Evolutionary conservation across 2,329 filamentous ascomycete genomes (phyloP), one percentile per base, ranked within the genome.

Genomic region (Chrysoporthe cubensis): DNA sequence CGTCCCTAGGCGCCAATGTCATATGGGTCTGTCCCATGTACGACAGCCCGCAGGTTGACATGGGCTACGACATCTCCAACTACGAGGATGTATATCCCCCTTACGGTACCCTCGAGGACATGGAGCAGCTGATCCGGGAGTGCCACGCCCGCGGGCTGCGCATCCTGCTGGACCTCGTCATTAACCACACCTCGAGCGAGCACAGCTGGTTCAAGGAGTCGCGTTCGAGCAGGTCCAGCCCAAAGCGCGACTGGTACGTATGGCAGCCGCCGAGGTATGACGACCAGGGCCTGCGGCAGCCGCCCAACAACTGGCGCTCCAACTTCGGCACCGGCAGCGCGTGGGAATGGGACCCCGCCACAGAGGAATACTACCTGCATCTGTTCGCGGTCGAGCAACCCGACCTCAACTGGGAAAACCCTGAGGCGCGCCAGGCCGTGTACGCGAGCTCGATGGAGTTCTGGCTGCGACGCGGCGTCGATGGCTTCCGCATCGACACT

Each of bases 381-480:
- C 84, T 94, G 42, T 94, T 92, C 77, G 86, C 87, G 54, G 84
- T 84, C 4, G 87, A 90, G 71, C 91, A 93, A 75, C 91, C 91
- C 0, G 91, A 94, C 71, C 84, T 94, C 52, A 94, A 94, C 79
- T 94, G 91, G 91, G 89, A 93, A 74, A 90, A 90, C 72, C 82
- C 83, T 0, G 84, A 84, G 0, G 88, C 91, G 3, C 85, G 90
- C 44, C 78, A 85, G 66, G 89, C 88, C 2, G 88, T 92, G 2
- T 89, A 92, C 75, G 82, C 89, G 52, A 84, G 89, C 32, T 26
- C 48, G 9, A 90, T 92, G 83, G 84, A 85, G 32, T 94, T 93
- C 78, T 94, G 91, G 91, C 84, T 93, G 1, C 82, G 91, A 70
- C 86, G 86, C 50, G 90, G 90, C 2, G 85, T 87, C 0, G 85